These are phyloP conservation scores for Fusarium miscanthi DNA, from an alignment of 2,329 filamentous ascomycete genomes.

Conservation along the genomic window DNA sequence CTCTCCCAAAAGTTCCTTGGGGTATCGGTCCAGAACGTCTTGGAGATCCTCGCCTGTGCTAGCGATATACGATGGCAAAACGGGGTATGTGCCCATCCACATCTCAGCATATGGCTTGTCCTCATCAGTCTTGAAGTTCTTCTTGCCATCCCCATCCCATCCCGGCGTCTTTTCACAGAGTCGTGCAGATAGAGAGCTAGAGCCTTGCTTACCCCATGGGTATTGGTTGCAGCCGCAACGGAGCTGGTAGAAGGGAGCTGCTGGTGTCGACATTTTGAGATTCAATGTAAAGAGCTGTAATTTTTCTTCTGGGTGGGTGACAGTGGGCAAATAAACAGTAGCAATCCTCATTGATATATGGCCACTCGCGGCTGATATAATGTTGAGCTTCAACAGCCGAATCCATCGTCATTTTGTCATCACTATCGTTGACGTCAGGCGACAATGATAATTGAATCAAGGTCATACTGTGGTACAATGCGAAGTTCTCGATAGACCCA, in stretches of 20 bases:
- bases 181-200: constrained; percentile 71
- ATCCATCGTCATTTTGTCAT: constrained; percentile 38
- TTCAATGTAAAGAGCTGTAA: neutral
- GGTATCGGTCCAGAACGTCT: constrained; percentile 70
- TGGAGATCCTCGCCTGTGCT: constrained; percentile 72
- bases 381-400: neutral
- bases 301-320: neutral
- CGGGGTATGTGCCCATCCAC: constrained; percentile 84
- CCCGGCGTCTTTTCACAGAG: constrained; percentile 74
- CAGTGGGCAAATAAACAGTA: too few species aligned
- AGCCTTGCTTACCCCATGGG: constrained; percentile 76
- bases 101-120: constrained; percentile 71
- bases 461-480: neutral
- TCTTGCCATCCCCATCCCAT: constrained; percentile 34
- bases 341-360: neutral
- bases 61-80: constrained; percentile 72
- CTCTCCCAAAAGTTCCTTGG: constrained; percentile 72
- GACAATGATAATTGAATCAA: constrained; percentile 11
- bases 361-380: neutral
- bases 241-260: constrained; percentile 57
- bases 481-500: constrained; percentile 16
- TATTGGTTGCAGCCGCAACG: constrained; percentile 67
- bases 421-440: constrained; percentile 42
- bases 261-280: constrained; percentile 33
- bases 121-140: constrained; percentile 71